Conservation (phyloP, 108 stramenopile genomes). For the Chaetoceros muelleri region DNA sequence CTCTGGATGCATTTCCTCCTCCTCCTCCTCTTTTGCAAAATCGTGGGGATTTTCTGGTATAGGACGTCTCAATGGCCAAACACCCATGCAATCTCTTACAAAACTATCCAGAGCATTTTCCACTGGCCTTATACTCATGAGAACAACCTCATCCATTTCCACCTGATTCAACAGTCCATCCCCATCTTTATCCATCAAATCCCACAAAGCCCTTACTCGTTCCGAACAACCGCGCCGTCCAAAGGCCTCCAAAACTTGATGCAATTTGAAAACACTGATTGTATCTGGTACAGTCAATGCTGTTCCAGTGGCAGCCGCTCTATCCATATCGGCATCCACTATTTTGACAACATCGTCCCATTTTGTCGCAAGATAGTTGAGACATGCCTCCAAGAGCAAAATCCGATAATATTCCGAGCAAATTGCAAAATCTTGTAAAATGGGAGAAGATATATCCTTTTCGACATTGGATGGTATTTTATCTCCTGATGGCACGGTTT, state of each 20-base stretch:
- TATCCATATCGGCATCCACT: constrained; percentile 70
- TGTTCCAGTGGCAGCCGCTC: constrained; percentile 45
- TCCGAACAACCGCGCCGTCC: constrained; percentile 24
- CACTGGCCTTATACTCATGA: constrained; percentile 43
- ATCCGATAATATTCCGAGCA: neutral
- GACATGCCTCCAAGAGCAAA: neutral
- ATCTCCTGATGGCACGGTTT: neutral
- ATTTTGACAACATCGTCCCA: constrained; percentile 50
- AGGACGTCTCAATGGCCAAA: constrained; percentile 23
- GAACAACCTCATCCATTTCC: constrained; percentile 66
- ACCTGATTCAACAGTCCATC: constrained; percentile 78
- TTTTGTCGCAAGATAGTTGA: constrained; percentile 21
- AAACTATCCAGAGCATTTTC: constrained; percentile 32
- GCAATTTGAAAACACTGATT: constrained; percentile 14
- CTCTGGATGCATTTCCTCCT: neutral
- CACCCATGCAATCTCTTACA: constrained; percentile 24
- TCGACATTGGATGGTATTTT: neutral
- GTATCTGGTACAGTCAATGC: constrained; percentile 13
- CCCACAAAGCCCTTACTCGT: constrained; percentile 63
- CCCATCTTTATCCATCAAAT: constrained; percentile 54
- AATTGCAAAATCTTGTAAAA: neutral
- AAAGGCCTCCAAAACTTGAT: constrained; percentile 33
- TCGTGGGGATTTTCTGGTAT: constrained; percentile 6
- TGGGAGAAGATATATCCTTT: neutral
- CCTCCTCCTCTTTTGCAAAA: constrained; percentile 5